phyloP scores from a whole-genome alignment of 805 yeast species.

The Candida dendrica region DNA sequence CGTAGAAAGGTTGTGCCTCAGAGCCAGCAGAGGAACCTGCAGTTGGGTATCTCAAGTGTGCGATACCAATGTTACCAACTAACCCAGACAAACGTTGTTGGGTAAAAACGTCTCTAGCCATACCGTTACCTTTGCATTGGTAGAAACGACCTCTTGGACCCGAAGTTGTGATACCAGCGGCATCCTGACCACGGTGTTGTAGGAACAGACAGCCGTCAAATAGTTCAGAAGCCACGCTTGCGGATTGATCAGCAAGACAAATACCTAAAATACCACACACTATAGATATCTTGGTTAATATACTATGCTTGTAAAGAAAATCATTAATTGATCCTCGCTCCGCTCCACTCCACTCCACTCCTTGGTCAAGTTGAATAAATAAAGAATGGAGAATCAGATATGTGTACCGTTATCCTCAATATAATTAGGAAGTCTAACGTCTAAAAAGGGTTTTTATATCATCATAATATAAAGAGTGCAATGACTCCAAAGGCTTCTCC shows the following conservation, averaged over 20 bases:
- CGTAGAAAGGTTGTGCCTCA: constrained; percentile 98
- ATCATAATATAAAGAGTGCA: constrained; percentile 2
- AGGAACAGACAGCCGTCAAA: constrained; percentile 88
- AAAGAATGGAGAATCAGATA: too few species aligned
- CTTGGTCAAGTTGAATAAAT: too few species aligned
- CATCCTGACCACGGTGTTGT: constrained; percentile 98
- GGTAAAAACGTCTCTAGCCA: constrained; percentile 97
- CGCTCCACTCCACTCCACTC: too few species aligned
- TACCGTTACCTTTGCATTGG: constrained; percentile 98
- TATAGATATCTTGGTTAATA: constrained; percentile 1
- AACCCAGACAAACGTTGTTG: constrained; percentile 68
- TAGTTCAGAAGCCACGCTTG: constrained; percentile 79
- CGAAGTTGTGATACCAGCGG: constrained; percentile 97
- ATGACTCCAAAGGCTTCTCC: background rate
- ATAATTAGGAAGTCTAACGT: constrained; percentile 26
- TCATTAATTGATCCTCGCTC: too few species aligned
- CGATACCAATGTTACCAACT: constrained; percentile 92
- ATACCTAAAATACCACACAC: constrained; percentile 97
- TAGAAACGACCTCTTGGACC: constrained; percentile 89
- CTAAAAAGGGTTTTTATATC: constrained; percentile 18
- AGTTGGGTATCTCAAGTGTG: constrained; percentile 93
- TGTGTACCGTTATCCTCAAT: constrained; percentile 19
- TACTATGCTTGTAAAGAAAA: too few species aligned
- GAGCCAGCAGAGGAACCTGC: constrained; percentile 94
- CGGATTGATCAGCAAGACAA: constrained; percentile 66